Evolutionary conservation across 345 rosid species (phyloP).

Genomic region (Angophora floribunda): DNA sequence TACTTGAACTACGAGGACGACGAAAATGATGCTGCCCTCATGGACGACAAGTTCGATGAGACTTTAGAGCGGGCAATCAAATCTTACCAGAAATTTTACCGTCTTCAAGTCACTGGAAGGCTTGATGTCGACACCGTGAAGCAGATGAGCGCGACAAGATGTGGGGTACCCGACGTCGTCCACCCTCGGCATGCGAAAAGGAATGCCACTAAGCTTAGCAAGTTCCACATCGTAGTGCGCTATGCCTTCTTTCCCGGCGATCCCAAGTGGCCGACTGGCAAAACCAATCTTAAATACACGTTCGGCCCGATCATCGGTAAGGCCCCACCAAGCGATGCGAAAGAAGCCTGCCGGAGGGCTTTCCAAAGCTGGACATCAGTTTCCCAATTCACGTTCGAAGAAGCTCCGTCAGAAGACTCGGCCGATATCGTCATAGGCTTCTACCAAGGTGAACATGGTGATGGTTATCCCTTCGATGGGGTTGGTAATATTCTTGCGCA

Average conservation of each 20-base stretch:
- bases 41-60: constrained; percentile 1
- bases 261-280: background rate
- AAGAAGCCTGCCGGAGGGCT: background rate
- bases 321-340: no score
- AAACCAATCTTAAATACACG: background rate
- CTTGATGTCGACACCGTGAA: background rate
- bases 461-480: background rate
- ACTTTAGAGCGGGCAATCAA: constrained; percentile 2
- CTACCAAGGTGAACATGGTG: background rate
- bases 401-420: background rate
- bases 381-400: constrained; percentile 4
- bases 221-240: background rate
- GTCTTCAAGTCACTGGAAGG: background rate
- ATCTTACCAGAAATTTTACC: background rate
- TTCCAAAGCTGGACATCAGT: constrained; percentile 13
- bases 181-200: background rate
- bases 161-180: constrained; percentile 6
- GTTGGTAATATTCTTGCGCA: background rate
- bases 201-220: background rate
- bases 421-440: background rate
- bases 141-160: constrained; percentile 6
- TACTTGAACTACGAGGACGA: background rate
- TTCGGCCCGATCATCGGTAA: background rate
- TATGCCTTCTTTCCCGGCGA: background rate
- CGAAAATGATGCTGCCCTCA: background rate